These are phyloP conservation scores for Dictyostelium capitatum DNA, from an alignment of 78 protist genomes.

Conservation along the genomic window DNA sequence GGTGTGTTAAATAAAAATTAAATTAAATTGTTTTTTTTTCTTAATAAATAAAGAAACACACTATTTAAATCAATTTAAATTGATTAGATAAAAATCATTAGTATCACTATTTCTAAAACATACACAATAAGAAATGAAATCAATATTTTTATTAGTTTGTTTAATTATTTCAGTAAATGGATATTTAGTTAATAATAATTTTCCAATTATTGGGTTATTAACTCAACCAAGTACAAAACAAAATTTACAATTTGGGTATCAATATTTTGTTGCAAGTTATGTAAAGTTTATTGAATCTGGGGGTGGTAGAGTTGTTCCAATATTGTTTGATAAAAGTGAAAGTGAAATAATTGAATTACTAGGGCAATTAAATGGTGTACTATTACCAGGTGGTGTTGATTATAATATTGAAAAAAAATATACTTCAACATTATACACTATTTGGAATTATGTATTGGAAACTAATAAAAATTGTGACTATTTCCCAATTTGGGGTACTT, in stretches of 20 bases:
- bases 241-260: background rate
- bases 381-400: slow-evolving; percentile 90
- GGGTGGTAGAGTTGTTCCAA: slow-evolving; percentile 90
- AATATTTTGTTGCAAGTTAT: slow-evolving; percentile 86
- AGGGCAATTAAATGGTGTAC: slow-evolving; percentile 82
- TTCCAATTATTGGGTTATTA: slow-evolving; percentile 79
- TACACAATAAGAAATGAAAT: too few species aligned
- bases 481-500: slow-evolving; percentile 94
- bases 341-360: slow-evolving; percentile 22
- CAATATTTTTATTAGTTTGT: too few species aligned
- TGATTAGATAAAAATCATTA: too few species aligned
- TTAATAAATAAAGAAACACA: too few species aligned
- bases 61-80: too few species aligned
- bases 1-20: too few species aligned
- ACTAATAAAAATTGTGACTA: slow-evolving; percentile 57
- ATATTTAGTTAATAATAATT: background rate
- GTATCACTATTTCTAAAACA: too few species aligned
- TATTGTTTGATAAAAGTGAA: slow-evolving; percentile 37
- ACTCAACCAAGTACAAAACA: slow-evolving; percentile 49
- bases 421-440: slow-evolving; percentile 2
- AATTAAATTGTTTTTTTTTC: too few species aligned
- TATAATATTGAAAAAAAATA: slow-evolving; percentile 17
- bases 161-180: too few species aligned
- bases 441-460: slow-evolving; percentile 29
- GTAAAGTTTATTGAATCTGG: slow-evolving; percentile 91